Evolutionary conservation across 2,329 filamentous ascomycete genomes (phyloP).

Genomic region (Lasiodiplodia gonubiensis): DNA sequence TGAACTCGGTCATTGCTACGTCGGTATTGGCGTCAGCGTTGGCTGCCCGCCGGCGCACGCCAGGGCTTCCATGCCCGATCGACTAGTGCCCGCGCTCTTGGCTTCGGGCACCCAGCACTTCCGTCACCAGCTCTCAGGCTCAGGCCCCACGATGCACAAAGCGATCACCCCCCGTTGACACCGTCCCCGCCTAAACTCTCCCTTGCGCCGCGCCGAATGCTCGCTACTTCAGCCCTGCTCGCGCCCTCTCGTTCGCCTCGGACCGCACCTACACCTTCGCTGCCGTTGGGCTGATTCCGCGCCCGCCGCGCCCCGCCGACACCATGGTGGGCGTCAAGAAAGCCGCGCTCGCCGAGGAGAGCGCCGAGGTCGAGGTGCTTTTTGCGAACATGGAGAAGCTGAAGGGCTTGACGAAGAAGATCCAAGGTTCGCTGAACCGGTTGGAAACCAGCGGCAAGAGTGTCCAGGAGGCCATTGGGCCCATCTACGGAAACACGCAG

Average conservation of each 20-base stretch:
- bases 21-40: slow-evolving; percentile 6
- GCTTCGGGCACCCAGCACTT: slow-evolving; percentile 23
- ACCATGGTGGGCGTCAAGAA: slow-evolving; percentile 61
- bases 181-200: slow-evolving; percentile 9
- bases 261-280: not conserved
- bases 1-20: slow-evolving; percentile 25
- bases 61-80: slow-evolving; percentile 25
- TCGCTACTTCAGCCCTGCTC: not conserved
- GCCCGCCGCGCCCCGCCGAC: slow-evolving; percentile 33
- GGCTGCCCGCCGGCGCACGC: slow-evolving; percentile 4
- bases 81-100: slow-evolving; percentile 20
- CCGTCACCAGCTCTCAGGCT: slow-evolving; percentile 25
- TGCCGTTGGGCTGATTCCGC: slow-evolving; percentile 31
- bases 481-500: slow-evolving; percentile 90
- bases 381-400: slow-evolving; percentile 85
- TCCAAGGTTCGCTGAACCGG: slow-evolving; percentile 82
- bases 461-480: slow-evolving; percentile 88
- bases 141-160: slow-evolving; percentile 28
- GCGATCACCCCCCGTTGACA: slow-evolving; percentile 28
- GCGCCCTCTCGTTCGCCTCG: not conserved
- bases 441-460: slow-evolving; percentile 88
- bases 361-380: slow-evolving; percentile 70
- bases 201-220: slow-evolving; percentile 14
- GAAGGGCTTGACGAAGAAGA: slow-evolving; percentile 91
- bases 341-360: slow-evolving; percentile 67